phyloP scores from a whole-genome alignment of 164 flowering plant species.

The Santalum album region DNA sequence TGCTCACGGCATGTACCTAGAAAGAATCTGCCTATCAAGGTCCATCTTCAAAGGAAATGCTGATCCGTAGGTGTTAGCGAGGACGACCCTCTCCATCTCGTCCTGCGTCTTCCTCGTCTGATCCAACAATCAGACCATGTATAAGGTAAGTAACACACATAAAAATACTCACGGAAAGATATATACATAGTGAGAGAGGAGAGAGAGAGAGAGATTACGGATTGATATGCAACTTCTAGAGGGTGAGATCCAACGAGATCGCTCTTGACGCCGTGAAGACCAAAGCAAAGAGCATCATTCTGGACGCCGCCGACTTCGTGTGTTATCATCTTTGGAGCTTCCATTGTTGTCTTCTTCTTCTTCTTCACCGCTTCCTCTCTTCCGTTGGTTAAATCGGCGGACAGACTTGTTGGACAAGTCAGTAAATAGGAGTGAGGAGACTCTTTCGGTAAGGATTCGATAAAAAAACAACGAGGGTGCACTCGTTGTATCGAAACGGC shows the following conservation, averaged over 20 bases:
- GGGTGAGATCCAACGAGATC: slow-evolving; percentile 72
- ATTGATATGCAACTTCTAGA: no score
- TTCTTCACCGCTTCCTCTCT: neutral
- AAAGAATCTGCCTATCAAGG: slow-evolving; percentile 69
- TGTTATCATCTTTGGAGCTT: slow-evolving; percentile 39
- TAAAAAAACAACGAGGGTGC: no score
- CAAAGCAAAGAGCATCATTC: slow-evolving; percentile 65
- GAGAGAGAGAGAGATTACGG: slow-evolving; percentile 5
- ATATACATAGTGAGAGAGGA: neutral
- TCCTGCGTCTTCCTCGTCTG: slow-evolving; percentile 40
- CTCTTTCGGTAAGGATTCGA: no score
- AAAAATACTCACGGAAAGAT: neutral
- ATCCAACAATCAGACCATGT: no score
- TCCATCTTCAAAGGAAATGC: slow-evolving; percentile 83
- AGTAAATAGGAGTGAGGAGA: no score
- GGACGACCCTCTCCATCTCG: slow-evolving; percentile 40
- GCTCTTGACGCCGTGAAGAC: slow-evolving; percentile 71
- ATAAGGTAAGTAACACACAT: neutral
- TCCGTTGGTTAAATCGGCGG: neutral
- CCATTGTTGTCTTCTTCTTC: slow-evolving; percentile 27
- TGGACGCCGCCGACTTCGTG: slow-evolving; percentile 53
- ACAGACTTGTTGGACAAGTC: neutral
- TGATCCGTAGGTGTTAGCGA: slow-evolving; percentile 61
- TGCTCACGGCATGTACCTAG: slow-evolving; percentile 45
- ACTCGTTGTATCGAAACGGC: no score